These are phyloP conservation scores for Trichoderma brevicompactum DNA, from an alignment of 2,329 filamentous ascomycete genomes.

Conservation along the genomic window DNA sequence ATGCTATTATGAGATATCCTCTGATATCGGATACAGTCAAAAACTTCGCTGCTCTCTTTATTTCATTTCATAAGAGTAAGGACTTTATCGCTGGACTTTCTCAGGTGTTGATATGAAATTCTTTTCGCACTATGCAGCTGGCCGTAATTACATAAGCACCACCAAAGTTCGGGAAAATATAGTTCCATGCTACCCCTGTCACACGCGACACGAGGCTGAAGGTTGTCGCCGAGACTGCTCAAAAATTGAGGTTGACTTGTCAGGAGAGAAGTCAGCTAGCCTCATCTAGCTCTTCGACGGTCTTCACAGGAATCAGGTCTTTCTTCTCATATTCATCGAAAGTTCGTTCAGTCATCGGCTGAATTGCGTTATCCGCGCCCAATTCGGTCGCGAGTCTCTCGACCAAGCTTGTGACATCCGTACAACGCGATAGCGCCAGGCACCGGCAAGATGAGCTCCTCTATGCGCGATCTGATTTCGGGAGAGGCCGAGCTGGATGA, in stretches of 20 bases:
- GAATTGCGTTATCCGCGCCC: constrained; percentile 14
- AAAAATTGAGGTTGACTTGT: constrained; percentile 25
- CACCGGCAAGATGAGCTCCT: constrained; percentile 60
- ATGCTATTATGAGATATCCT: too few relatives aligned
- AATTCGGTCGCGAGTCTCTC: constrained; percentile 25
- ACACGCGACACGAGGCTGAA: constrained; percentile 31
- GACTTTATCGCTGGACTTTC: too few relatives aligned
- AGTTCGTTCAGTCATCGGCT: neutral
- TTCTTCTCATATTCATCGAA: neutral
- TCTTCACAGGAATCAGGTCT: neutral
- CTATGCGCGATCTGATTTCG: constrained; percentile 78
- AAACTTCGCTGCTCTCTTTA: too few relatives aligned
- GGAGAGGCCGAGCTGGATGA: constrained; percentile 84
- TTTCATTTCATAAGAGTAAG: too few relatives aligned
- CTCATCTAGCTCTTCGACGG: constrained; percentile 10
- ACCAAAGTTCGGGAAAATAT: neutral
- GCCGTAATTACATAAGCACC: neutral
- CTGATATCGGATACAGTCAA: too few relatives aligned
- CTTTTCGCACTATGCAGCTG: too few relatives aligned
- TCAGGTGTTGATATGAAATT: too few relatives aligned
- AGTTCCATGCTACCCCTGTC: constrained; percentile 23
- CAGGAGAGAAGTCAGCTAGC: constrained; percentile 27
- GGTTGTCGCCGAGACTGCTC: constrained; percentile 22
- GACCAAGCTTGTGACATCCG: constrained; percentile 16
- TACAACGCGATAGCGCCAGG: constrained; percentile 21